Evolutionary conservation across 2,329 filamentous ascomycete species (phyloP).

Genomic region (Trichoderma aggressivum): DNA sequence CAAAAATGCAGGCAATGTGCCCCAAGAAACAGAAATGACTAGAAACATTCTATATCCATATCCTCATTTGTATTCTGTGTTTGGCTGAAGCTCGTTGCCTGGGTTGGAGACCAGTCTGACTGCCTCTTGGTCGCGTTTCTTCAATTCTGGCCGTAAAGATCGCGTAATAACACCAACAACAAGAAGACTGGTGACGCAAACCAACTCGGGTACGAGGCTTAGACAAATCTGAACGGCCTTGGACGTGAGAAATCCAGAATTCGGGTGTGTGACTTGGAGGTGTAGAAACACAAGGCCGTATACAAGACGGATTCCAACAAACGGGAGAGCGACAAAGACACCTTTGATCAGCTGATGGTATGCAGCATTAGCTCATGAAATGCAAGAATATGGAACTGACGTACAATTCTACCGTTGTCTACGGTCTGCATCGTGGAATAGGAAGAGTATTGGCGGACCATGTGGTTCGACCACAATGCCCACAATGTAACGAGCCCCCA

Average conservation of each 20-base stretch:
- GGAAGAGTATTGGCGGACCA: background rate
- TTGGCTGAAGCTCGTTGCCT: background rate
- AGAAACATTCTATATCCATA: background rate
- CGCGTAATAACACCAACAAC: background rate
- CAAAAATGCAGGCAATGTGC: too few species aligned
- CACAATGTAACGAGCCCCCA: background rate
- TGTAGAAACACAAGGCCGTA: background rate
- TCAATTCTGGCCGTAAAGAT: background rate
- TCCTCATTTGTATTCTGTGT: background rate
- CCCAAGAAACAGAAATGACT: background rate
- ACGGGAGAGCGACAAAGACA: background rate
- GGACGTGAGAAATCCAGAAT: background rate
- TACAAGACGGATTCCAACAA: background rate
- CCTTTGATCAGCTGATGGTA: background rate
- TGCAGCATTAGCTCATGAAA: background rate
- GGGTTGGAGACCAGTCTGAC: background rate
- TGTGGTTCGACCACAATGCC: background rate
- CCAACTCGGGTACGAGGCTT: background rate
- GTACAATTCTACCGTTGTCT: background rate
- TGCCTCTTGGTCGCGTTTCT: background rate
- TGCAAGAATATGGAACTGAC: rapidly evolving
- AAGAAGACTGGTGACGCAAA: background rate
- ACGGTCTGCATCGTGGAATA: background rate
- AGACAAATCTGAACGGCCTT: background rate
- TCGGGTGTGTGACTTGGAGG: background rate